phyloP scores from a whole-genome alignment of 2,329 filamentous ascomycete genomes.

The Exophiala dermatitidis region DNA sequence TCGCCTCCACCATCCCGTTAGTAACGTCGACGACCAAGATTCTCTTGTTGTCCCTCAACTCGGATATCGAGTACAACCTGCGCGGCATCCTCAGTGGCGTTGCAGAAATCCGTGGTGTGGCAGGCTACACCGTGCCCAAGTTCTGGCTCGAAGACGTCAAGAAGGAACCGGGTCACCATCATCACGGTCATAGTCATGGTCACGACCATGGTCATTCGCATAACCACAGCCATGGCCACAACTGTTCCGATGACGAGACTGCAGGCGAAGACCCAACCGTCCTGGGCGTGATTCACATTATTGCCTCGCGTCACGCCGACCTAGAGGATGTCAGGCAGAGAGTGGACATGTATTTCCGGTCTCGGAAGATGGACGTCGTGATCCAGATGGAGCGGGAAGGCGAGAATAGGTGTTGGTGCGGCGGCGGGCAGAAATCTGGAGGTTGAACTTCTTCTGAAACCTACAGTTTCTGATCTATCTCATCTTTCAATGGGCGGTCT shows the following conservation, averaged over 20 bases:
- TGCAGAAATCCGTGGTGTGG: slow-evolving; percentile 72
- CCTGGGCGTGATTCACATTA: slow-evolving; percentile 78
- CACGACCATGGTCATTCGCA: slow-evolving; percentile 31
- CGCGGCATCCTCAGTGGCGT: slow-evolving; percentile 81
- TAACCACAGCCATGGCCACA: slow-evolving; percentile 28
- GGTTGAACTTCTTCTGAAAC: too few species aligned
- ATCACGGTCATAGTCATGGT: slow-evolving; percentile 30
- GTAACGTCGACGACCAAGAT: slow-evolving; percentile 77
- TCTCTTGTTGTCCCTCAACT: slow-evolving; percentile 75
- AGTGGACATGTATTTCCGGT: slow-evolving; percentile 63
- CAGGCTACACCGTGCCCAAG: slow-evolving; percentile 75
- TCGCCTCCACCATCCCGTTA: slow-evolving; percentile 81
- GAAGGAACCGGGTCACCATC: slow-evolving; percentile 27
- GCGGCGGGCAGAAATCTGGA: slow-evolving; percentile 13
- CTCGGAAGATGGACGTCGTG: slow-evolving; percentile 69
- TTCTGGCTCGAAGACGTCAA: slow-evolving; percentile 70
- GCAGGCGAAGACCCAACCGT: slow-evolving; percentile 43
- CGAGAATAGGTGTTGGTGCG: slow-evolving; percentile 59
- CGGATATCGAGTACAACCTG: slow-evolving; percentile 77
- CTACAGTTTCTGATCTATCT: too few species aligned
- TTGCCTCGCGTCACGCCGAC: slow-evolving; percentile 63
- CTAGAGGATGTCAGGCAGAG: slow-evolving; percentile 76
- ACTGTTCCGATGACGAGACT: slow-evolving; percentile 28
- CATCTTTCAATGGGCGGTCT: too few species aligned
- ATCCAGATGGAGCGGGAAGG: slow-evolving; percentile 84